Evolutionary conservation across 306 rosid genomes (phyloP).

Genomic region (Acmispon strigosus): DNA sequence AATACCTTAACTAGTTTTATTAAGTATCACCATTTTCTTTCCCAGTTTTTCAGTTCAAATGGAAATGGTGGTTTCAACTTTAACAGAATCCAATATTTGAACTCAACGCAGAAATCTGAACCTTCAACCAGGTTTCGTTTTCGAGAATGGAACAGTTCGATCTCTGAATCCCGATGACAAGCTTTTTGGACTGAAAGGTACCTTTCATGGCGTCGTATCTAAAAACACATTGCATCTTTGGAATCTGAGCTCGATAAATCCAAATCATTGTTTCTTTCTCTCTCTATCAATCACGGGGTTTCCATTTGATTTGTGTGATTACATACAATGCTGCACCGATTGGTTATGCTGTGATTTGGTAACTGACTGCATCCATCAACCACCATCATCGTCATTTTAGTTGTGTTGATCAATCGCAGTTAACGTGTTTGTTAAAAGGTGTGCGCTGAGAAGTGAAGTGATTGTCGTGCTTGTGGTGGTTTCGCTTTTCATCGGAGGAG

Average conservation of each 20-base stretch:
- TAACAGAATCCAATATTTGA: no score
- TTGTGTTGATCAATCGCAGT: neutral
- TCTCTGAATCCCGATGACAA: no score
- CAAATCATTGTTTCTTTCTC: slow-evolving; percentile 25
- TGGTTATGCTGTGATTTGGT: neutral
- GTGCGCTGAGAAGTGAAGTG: slow-evolving; percentile 26
- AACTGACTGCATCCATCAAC: no score
- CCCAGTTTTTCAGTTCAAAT: no score
- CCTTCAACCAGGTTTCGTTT: no score
- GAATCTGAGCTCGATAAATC: slow-evolving; percentile 27
- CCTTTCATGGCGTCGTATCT: slow-evolving; percentile 28
- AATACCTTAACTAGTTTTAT: no score
- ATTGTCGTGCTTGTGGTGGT: neutral
- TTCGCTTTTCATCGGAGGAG: neutral
- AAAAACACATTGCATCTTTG: slow-evolving; percentile 10
- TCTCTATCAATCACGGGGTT: neutral
- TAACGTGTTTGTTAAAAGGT: slow-evolving; percentile 9
- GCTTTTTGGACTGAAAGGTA: slow-evolving; percentile 13
- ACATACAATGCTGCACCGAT: no score
- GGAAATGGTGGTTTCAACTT: no score
- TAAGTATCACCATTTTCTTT: no score
- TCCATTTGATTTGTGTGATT: neutral
- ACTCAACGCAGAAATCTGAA: no score
- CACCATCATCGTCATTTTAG: neutral
- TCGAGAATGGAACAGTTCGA: no score